These are phyloP conservation scores for Geosiphon pyriformis DNA, from an alignment of 192 early-diverging fungal genomes.

Conservation along the genomic window DNA sequence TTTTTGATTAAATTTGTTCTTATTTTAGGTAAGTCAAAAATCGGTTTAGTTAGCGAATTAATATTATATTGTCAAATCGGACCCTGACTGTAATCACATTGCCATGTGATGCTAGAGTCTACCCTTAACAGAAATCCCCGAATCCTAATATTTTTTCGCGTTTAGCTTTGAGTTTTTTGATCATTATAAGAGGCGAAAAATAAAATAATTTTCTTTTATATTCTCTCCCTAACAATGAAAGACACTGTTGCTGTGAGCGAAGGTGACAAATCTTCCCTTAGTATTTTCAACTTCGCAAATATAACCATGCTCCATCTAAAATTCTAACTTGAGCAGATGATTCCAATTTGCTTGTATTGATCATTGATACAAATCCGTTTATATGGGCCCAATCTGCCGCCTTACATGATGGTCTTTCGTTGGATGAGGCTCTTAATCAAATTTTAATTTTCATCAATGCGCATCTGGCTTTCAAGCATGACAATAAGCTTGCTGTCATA, in stretches of 20 bases:
- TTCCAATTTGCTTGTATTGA: conserved; percentile 72
- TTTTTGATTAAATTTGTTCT: too few species aligned
- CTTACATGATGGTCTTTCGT: conserved; percentile 33
- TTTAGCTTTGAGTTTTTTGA: too few species aligned
- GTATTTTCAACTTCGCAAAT: neutral
- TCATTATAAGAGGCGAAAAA: too few species aligned
- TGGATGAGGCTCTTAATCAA: conserved; percentile 70
- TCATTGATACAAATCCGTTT: conserved; percentile 78
- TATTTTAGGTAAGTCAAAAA: too few species aligned
- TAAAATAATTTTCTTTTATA: too few species aligned
- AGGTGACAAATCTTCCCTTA: neutral
- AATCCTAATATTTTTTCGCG: too few species aligned
- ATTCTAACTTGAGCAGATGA: conserved; percentile 45
- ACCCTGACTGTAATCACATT: too few species aligned
- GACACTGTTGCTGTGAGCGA: neutral
- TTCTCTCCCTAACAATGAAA: neutral
- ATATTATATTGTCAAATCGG: too few species aligned
- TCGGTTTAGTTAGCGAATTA: too few species aligned
- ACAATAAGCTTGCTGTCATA: conserved; percentile 83
- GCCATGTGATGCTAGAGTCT: too few species aligned
- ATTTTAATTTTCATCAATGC: conserved; percentile 88
- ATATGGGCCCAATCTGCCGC: conserved; percentile 55
- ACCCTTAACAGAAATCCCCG: too few species aligned
- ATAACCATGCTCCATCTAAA: neutral
- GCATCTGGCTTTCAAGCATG: conserved; percentile 81